A percentile compares a stretch with the other conserved stretches of the same genome.
phyloP scores from a whole-genome alignment of 306 rosid species.

The Senna siamea region DNA sequence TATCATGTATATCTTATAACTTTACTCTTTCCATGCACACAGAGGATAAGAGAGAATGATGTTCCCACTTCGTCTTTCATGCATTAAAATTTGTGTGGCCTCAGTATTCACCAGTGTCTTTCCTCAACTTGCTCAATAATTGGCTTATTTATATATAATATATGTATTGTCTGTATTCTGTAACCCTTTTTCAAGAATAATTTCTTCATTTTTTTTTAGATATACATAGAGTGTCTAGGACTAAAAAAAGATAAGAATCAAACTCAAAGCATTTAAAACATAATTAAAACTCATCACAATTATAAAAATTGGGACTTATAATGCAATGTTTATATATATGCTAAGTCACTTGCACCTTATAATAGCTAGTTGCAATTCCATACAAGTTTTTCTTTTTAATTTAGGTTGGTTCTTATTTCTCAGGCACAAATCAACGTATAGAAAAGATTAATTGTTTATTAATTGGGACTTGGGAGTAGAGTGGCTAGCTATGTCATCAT shows the following conservation, averaged over 20 bases:
- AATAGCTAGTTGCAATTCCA: too few species aligned
- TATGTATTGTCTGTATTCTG: background rate
- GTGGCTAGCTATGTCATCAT: too few species aligned
- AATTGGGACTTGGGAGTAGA: too few species aligned
- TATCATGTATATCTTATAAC: background rate
- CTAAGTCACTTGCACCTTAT: too few species aligned
- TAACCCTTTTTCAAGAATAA: background rate
- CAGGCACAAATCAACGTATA: background rate
- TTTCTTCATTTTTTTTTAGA: background rate
- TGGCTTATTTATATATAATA: background rate
- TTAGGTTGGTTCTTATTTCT: background rate
- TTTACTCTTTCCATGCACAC: background rate
- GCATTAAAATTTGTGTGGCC: background rate
- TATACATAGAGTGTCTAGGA: too few species aligned
- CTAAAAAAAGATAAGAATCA: too few species aligned
- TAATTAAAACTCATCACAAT: too few species aligned
- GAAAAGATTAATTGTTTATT: background rate
- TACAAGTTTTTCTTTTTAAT: too few species aligned
- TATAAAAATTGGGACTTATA: too few species aligned
- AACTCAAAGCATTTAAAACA: too few species aligned
- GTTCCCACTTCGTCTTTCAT: constrained; percentile 3
- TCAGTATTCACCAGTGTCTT: background rate
- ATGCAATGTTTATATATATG: too few species aligned
- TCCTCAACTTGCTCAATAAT: constrained; percentile 23
- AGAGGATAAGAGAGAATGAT: background rate